Percentiles rank a stretch among this genome's conserved stretches.
Evolutionary conservation across 2,329 filamentous ascomycete species (phyloP).

Genomic region (Graphiopsis chlorocephala): DNA sequence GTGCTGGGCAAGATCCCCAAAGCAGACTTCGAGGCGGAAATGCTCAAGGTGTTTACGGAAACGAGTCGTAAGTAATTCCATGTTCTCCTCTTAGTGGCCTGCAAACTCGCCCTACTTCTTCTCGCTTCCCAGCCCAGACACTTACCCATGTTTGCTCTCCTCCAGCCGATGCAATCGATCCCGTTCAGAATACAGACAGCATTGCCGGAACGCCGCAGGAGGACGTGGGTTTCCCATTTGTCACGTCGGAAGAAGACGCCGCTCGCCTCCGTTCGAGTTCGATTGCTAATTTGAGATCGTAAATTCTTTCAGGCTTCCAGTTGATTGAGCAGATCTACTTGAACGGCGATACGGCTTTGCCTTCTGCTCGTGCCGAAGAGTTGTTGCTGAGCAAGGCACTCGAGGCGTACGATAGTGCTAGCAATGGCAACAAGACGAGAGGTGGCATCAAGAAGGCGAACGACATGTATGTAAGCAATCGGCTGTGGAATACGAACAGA

Average conservation of each 20-base stretch:
- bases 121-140: constrained; percentile 4
- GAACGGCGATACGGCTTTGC: constrained; percentile 49
- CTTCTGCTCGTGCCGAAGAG: constrained; percentile 40
- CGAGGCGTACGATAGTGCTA: constrained; percentile 74
- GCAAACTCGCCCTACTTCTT: background rate
- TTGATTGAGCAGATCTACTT: constrained; percentile 55
- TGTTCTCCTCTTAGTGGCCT: background rate
- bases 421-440: constrained; percentile 73
- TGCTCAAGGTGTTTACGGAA: constrained; percentile 64
- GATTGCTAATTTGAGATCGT: constrained; percentile 49
- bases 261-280: constrained; percentile 17
- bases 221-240: constrained; percentile 12
- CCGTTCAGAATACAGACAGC: constrained; percentile 8
- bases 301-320: constrained; percentile 60
- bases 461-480: constrained; percentile 59
- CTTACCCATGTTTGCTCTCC: constrained; percentile 6
- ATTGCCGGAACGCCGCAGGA: constrained; percentile 8
- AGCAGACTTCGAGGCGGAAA: constrained; percentile 65
- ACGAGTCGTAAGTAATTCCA: constrained; percentile 32
- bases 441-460: constrained; percentile 75
- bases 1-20: constrained; percentile 57
- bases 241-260: constrained; percentile 3
- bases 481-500: background rate
- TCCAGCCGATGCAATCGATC: constrained; percentile 24
- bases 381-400: constrained; percentile 64